Evolutionary conservation across 306 rosid genomes (phyloP).

Genomic region (Sicyos edulis): DNA sequence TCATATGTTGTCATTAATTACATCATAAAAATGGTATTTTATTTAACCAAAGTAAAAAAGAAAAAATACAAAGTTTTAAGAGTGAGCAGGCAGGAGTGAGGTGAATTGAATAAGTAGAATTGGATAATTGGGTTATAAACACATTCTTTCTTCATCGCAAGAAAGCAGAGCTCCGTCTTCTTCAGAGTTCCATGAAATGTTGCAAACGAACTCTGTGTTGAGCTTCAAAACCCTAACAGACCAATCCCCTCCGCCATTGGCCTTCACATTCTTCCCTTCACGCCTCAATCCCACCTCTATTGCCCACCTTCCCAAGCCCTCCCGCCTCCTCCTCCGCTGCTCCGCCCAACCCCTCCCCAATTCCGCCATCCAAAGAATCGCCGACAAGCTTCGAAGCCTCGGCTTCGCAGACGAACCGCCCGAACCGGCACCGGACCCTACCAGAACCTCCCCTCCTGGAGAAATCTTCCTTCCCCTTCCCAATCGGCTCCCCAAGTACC

Average conservation of each 20-base stretch:
- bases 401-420: conserved; percentile 51
- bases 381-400: conserved; percentile 79
- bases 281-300: conserved; percentile 32
- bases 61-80: no score
- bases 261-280: conserved; percentile 25
- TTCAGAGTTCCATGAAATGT: conserved; percentile 17
- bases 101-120: no score
- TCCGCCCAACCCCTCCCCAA: conserved; percentile 41
- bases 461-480: conserved; percentile 74
- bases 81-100: no score
- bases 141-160: no score
- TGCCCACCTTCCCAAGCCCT: conserved; percentile 20
- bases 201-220: conserved; percentile 19
- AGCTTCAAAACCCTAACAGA: conserved; percentile 27
- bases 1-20: no score
- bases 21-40: no score
- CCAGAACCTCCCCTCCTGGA: conserved; percentile 35
- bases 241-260: conserved; percentile 30
- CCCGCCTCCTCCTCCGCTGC: conserved; percentile 41
- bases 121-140: no score
- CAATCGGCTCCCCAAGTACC: conserved; percentile 40
- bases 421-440: background rate
- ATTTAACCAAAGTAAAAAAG: no score
- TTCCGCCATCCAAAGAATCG: conserved; percentile 84
- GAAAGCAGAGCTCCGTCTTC: background rate